Evolutionary conservation across 129 eudicot genomes (phyloP), one percentile per base, ranked within the genome.

Genomic region (Chrysanthemum lavandulifolium): DNA sequence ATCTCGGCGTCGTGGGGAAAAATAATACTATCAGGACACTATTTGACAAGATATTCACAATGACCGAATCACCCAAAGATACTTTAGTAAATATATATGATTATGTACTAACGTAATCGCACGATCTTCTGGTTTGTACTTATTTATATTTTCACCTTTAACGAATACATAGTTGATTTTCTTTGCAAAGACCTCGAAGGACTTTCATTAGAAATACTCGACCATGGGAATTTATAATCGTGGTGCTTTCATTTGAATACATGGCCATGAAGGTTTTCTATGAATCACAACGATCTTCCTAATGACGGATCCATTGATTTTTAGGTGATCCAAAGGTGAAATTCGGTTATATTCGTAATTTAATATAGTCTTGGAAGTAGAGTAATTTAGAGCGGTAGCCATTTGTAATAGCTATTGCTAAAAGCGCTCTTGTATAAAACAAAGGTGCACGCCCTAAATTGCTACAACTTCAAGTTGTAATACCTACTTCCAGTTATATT

Each of bases 321-420:
- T 72, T 95, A 64, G 97, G 90, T 80, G 99, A 95, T 78, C 99
- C 99, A 10, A 94, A 95, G 96, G 99, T 91, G 75, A 84, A 53
- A 51, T 43, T 67, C 50, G 3, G 21, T n/a, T 64, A n/a, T 31
- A 12, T 21, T 12, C 14, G 65, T 48, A 11, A 68, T 14, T 13
- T 12, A 6, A 40, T 60, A 3, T 53, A 21, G 23, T 21, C 0
- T 21, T 1, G 0, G 23, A 21, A 21, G 23, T 21, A 21, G 23
- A 21, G 23, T 21, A 21, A 21, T 21, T 21, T 21, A 21, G 23
- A 21, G 23, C 23, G 1, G 23, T 21, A 21, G 23, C 23, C 23
- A 21, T 21, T 21, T 21, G 23, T 21, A 21, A 21, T 21, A 21
- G 23, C 23, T 21, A 21, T 21, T 21, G 23, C 23, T 21, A 21